Evolutionary conservation across 495 filamentous ascomycete species (phyloP), one percentile per base, ranked within the genome.

Genomic region (Neurospora sp.): DNA sequence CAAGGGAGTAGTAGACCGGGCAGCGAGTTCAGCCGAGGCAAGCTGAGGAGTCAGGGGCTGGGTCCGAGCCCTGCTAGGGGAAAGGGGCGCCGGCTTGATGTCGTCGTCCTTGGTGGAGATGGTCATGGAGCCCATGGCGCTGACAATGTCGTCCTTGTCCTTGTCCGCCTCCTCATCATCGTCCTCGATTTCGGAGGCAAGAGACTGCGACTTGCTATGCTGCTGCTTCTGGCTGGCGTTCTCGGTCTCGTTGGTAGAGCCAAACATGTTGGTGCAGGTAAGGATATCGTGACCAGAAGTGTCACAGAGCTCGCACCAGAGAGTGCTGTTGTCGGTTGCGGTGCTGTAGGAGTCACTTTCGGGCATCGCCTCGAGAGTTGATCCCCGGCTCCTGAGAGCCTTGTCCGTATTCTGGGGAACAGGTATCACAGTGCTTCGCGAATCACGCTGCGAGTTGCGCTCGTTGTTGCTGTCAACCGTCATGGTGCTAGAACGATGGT

Each of bases 281-380:
- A 98, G 82, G 73, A 98, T 97, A 75, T 98, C 95, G 76, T 98
- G 95, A 18, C 95, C 95, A n/a, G 87, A 85, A 3, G 91, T 92
- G 81, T 98, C 95, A 80, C 95, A 97, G 69, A 98, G 94, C 82
- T 98, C 95, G 83, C 95, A 98, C 93, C 94, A 97, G 72, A 94
- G 86, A 31, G 85, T 85, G 71, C 90, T 90, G 74, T 84, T 87
- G 78, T 91, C 93, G 59, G 91, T 91, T 69, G 89, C 88, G 14
- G 91, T 92, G 69, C 90, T 90, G 75, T 90, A 89, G 31, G 86
- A 83, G 76, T 94, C 93, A 71, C 89, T 91, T 79, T 94, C 92
- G 47, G 88, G 88, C 88, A 91, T 92, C 8, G 84, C 85, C 68
- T 86, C 85, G 10, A 87, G 80, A 8, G 83, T 85, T 40, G 77